These are phyloP conservation scores for Verticillium klebahnii DNA, from an alignment of 2,329 filamentous ascomycete genomes.

Conservation along the genomic window DNA sequence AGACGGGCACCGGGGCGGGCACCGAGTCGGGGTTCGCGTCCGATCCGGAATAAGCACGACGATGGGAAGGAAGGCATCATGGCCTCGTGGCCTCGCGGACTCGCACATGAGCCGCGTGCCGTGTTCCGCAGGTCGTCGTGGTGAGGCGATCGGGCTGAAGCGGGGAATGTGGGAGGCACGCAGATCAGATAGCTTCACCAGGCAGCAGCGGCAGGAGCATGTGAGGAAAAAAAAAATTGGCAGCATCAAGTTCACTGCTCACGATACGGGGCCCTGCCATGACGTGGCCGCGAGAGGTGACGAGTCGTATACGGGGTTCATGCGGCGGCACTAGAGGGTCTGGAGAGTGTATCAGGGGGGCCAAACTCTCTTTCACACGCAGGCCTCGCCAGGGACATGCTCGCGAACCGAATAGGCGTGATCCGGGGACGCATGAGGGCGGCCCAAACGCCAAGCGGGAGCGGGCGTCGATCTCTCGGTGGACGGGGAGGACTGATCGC, in stretches of 20 bases:
- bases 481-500: background rate
- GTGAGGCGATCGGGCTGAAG: background rate
- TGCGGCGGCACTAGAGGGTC: background rate
- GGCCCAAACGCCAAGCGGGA: background rate
- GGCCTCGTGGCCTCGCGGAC: background rate
- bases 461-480: background rate
- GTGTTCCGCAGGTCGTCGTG: background rate
- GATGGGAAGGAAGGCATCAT: background rate
- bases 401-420: background rate
- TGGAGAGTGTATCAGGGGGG: background rate
- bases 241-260: background rate
- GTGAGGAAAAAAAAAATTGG: no score
- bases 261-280: background rate
- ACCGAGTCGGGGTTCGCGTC: conserved; percentile 22
- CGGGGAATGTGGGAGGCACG: background rate
- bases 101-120: background rate
- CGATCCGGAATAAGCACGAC: conserved; percentile 33
- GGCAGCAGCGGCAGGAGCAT: background rate
- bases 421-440: background rate
- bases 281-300: background rate
- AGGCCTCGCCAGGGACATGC: no score
- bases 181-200: background rate
- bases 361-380: no score
- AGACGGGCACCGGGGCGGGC: conserved; percentile 16
- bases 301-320: background rate